phyloP scores from a whole-genome alignment of 1,139 yeast species.

The Sugiyamaella sp. region DNA sequence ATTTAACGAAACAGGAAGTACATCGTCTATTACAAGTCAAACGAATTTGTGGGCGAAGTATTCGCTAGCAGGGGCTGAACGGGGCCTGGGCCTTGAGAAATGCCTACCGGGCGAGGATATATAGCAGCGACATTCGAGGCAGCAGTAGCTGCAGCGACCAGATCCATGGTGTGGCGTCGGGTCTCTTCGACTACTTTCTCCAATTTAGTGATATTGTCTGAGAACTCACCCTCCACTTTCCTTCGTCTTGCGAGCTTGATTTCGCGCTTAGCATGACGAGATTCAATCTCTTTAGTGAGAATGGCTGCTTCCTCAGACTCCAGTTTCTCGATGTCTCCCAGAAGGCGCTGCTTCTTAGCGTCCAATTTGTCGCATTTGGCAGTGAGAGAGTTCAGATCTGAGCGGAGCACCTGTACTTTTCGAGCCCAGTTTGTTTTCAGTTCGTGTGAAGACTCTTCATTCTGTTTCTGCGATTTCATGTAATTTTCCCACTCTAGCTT shows the following conservation, averaged over 20 bases:
- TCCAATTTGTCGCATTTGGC: slow-evolving; percentile 35
- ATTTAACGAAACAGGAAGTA: neutral
- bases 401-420: slow-evolving; percentile 30
- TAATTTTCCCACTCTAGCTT: slow-evolving; percentile 29
- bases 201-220: slow-evolving; percentile 41
- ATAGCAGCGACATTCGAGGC: slow-evolving; percentile 8
- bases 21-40: slow-evolving; percentile 5
- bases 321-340: slow-evolving; percentile 28
- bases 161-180: slow-evolving; percentile 26
- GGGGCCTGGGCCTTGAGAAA: slow-evolving; percentile 3
- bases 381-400: slow-evolving; percentile 28
- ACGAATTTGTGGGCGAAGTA: slow-evolving; percentile 3
- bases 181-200: slow-evolving; percentile 40
- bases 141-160: slow-evolving; percentile 17
- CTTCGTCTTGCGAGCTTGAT: slow-evolving; percentile 32
- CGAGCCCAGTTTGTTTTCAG: slow-evolving; percentile 31
- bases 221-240: slow-evolving; percentile 40
- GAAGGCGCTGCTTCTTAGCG: slow-evolving; percentile 30
- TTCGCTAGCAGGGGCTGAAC: neutral
- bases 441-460: slow-evolving; percentile 27
- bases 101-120: slow-evolving; percentile 11
- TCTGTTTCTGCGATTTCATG: slow-evolving; percentile 27
- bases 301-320: slow-evolving; percentile 29
- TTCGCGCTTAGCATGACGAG: slow-evolving; percentile 27
- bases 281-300: slow-evolving; percentile 24